These are phyloP conservation scores for Zymoseptoria passerinii DNA, from an alignment of 2,329 filamentous ascomycete genomes.

Conservation along the genomic window DNA sequence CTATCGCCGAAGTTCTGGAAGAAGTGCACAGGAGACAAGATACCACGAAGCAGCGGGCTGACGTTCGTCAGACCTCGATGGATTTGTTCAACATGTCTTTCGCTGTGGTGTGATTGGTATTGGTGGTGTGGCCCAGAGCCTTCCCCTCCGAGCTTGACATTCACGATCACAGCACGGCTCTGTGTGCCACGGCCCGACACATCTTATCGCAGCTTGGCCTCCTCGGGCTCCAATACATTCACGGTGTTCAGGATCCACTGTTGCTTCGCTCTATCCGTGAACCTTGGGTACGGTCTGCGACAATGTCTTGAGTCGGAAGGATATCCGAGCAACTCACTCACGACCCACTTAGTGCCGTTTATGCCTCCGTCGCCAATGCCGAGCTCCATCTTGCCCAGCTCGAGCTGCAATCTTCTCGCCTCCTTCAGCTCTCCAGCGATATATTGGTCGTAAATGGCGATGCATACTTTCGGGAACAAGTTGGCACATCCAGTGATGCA, in stretches of 20 bases:
- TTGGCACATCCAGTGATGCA: constrained; percentile 58
- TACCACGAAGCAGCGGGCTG: no score
- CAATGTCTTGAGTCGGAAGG: constrained; percentile 44
- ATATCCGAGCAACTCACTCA: constrained; percentile 48
- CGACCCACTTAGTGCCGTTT: constrained; percentile 54
- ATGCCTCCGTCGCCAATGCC: constrained; percentile 52
- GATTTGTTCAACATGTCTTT: no score
- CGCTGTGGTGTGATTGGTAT: no score
- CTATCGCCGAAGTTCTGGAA: no score
- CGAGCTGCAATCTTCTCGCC: constrained; percentile 43
- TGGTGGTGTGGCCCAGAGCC: no score
- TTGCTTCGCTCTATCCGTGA: constrained; percentile 39
- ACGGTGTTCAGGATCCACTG: constrained; percentile 36
- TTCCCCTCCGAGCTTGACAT: background rate
- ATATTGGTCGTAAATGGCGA: constrained; percentile 23
- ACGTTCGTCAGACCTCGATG: no score
- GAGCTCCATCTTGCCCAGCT: constrained; percentile 47
- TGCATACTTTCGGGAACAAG: constrained; percentile 49
- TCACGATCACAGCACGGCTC: background rate
- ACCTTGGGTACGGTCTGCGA: constrained; percentile 48
- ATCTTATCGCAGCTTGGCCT: constrained; percentile 20
- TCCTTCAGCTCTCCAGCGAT: constrained; percentile 33
- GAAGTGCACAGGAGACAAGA: no score
- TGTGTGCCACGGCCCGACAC: background rate
- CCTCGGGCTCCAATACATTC: constrained; percentile 26